These are phyloP conservation scores for Tolypocladium endophyticum DNA, from an alignment of 2,329 filamentous ascomycete genomes.

Conservation along the genomic window DNA sequence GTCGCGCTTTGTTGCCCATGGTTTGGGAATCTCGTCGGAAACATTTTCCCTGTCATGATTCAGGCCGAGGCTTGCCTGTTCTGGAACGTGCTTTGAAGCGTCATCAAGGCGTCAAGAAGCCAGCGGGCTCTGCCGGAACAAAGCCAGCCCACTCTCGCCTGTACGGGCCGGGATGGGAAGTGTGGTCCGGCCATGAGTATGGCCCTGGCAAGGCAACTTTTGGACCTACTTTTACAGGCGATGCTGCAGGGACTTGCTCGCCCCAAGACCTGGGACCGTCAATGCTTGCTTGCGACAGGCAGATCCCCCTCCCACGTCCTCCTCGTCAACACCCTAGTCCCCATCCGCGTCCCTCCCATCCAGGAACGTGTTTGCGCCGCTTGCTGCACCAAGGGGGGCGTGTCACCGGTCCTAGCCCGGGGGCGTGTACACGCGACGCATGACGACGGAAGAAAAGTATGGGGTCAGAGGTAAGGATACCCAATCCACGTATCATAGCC, in stretches of 20 bases:
- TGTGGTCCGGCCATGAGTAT: neutral
- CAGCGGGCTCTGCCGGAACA: constrained; percentile 6
- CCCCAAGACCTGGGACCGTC: neutral
- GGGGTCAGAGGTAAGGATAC: constrained; percentile 27
- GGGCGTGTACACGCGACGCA: constrained; percentile 17
- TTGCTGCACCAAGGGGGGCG: constrained; percentile 12
- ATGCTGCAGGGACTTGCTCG: neutral
- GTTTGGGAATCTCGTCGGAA: neutral
- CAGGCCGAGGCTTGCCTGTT: neutral
- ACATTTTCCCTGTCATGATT: neutral
- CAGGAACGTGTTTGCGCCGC: constrained; percentile 14
- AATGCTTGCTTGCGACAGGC: neutral
- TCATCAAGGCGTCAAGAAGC: constrained; percentile 23
- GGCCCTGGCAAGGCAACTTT: neutral
- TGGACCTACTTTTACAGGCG: neutral
- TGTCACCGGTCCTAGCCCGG: constrained; percentile 5
- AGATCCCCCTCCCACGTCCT: constrained; percentile 6
- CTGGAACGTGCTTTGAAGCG: constrained; percentile 5
- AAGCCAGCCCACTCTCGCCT: constrained; percentile 2
- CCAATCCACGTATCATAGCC: constrained; percentile 26
- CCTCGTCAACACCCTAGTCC: neutral
- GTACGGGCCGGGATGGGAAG: neutral
- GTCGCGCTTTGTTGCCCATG: neutral
- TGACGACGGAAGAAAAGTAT: constrained; percentile 16
- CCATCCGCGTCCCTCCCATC: constrained; percentile 2